phyloP scores from a whole-genome alignment of 257 asterid genomes.

The Scutellaria galericulata region DNA sequence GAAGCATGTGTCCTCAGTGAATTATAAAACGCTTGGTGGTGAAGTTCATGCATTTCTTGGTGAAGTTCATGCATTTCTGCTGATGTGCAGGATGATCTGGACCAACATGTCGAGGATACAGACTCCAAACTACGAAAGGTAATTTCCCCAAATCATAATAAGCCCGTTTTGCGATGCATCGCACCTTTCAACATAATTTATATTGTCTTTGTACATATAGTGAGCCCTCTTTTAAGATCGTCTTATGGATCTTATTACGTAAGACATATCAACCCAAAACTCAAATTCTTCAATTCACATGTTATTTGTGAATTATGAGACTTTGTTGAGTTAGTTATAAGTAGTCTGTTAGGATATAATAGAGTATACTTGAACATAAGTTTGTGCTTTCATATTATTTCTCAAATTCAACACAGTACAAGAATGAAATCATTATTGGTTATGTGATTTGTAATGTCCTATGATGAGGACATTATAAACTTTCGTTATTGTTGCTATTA shows the following conservation, averaged over 20 bases:
- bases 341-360: not conserved
- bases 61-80: conserved; percentile 21
- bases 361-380: conserved; percentile 1
- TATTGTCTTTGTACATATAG: not conserved
- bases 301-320: too few relatives aligned
- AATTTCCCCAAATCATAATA: conserved; percentile 19
- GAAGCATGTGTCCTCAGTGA: not conserved
- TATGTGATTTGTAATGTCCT: not conserved
- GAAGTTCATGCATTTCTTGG: conserved; percentile 21
- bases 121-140: conserved; percentile 80
- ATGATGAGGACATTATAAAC: not conserved
- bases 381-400: not conserved
- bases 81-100: conserved; percentile 71
- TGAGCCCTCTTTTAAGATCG: too few relatives aligned
- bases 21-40: conserved; percentile 2
- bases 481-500: too few relatives aligned
- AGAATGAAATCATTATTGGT: conserved; percentile 1
- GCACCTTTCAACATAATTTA: conserved; percentile 3
- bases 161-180: not conserved
- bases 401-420: not conserved
- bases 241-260: too few relatives aligned
- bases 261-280: too few relatives aligned
- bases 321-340: not conserved
- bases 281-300: too few relatives aligned
- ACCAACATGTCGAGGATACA: conserved; percentile 79